These are phyloP conservation scores for Arbutus unedo DNA, from an alignment of 148 eudicot species.

Conservation along the genomic window DNA sequence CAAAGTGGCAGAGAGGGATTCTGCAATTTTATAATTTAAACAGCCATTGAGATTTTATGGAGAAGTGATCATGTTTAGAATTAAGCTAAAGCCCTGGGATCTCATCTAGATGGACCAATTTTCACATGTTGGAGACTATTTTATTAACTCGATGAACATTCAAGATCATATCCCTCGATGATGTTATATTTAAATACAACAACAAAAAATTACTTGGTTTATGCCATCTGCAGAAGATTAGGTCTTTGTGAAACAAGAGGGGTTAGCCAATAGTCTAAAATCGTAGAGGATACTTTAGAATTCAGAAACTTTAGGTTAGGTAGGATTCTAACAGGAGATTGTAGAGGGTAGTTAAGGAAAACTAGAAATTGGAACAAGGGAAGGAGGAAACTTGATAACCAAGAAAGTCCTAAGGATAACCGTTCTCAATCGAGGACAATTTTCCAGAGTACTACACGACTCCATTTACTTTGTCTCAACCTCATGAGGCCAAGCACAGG, in stretches of 20 bases:
- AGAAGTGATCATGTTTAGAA: not conserved
- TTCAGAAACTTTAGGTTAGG: not conserved
- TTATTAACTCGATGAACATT: not conserved
- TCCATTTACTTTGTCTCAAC: not conserved
- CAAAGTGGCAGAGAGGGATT: not conserved
- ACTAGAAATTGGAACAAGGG: not conserved
- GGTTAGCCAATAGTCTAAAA: not conserved
- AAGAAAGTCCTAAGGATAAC: not conserved
- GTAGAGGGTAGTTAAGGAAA: not conserved
- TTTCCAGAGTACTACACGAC: not conserved
- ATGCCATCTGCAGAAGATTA: not conserved
- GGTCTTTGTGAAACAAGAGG: not conserved
- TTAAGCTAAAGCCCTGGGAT: not conserved
- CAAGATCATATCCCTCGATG: not conserved
- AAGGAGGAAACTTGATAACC: not conserved
- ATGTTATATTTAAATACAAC: too few relatives aligned
- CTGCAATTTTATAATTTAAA: slow-evolving; percentile 1
- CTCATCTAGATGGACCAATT: not conserved
- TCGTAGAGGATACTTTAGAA: not conserved
- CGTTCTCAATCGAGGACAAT: not conserved
- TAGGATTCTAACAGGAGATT: not conserved
- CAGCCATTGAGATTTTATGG: not conserved
- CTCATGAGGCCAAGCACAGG: not conserved
- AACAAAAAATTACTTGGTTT: not conserved
- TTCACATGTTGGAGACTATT: too few relatives aligned